Base-by-base conservation (phyloP, 192 early-diverging fungal genomes). In the Entomortierella parvispora region DNA sequence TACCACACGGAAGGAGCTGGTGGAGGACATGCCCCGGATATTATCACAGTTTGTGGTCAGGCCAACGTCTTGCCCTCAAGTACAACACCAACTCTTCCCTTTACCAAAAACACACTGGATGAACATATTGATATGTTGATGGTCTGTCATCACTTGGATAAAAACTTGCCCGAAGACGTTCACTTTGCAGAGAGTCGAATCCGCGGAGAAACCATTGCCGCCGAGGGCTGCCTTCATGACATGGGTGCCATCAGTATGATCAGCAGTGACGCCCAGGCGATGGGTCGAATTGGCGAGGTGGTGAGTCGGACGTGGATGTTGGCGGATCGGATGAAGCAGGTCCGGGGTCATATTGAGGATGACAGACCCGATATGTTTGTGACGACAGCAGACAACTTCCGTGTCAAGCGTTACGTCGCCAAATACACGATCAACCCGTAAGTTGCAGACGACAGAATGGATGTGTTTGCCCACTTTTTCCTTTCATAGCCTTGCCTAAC, bases 81-180 rank as follows among this genome's bases (percentile, higher is more conserved):
- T 42, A 99, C 97, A 28, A 99, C 97, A 48, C 97, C 97, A 1
- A 99, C 97, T 2, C 85, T 96, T n/a, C 95, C 96, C 4, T 99
- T 86, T 71, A 97, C 97, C 48, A 78, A 83, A 33, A 99, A 99
- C 83, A 99, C 97, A 20, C 84, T 97, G 47, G 97, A 99, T 80
- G 97, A 99, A 72, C 97, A 99, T 77, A 87, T 99, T 23, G 97
- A 99, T 68, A 97, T 99, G 97, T 85, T 99, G 20, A 97, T 97
- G 96, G 94, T 97, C 5, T 99, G 97, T 79, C 97, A 99, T 79
- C 97, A 99, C 68, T 83, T 99, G 59, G 93, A 91, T 63, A 93
- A 91, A 80, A 89, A 90, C 57, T 91, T 99, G 46, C 95, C 97
- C 10, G 97, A 99, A 78, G 97, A 99, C 75, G 91, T 99, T 25